phyloP scores from a whole-genome alignment of 352 stramenopile species.

The Globisporangium acanthophoron region DNA sequence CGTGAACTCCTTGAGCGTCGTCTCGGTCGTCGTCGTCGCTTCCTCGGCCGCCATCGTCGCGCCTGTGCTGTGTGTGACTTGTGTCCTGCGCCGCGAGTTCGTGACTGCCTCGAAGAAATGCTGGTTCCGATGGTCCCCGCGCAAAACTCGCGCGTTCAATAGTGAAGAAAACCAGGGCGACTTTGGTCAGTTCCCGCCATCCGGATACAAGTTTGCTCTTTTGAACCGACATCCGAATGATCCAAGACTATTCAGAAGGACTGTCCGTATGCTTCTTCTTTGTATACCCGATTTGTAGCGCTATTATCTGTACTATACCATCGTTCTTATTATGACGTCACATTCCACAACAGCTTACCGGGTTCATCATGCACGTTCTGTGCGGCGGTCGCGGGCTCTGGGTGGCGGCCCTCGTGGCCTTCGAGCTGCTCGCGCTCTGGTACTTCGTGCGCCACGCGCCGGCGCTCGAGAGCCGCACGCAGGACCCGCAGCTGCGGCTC shows the following conservation, averaged over 20 bases:
- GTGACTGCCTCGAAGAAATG: background rate
- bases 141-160: no score
- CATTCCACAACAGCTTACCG: background rate
- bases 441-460: constrained; percentile 30
- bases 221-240: no score
- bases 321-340: background rate
- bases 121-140: no score
- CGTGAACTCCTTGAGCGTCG: constrained; percentile 81
- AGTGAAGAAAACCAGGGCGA: no score
- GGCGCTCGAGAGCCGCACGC: constrained; percentile 8
- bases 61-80: background rate
- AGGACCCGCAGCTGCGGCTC: constrained; percentile 10
- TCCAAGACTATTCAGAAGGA: no score
- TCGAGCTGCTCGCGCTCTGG: constrained; percentile 32
- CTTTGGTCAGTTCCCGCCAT: no score
- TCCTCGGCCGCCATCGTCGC: background rate
- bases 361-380: background rate
- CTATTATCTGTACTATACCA: no score
- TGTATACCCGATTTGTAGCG: no score
- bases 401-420: constrained; percentile 25
- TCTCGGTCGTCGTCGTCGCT: background rate
- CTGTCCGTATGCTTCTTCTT: no score
- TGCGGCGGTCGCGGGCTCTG: constrained; percentile 5
- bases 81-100: background rate
- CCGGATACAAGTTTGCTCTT: no score